Evolutionary conservation across 345 rosid genomes (phyloP).

Genomic region (Brassica carinata): DNA sequence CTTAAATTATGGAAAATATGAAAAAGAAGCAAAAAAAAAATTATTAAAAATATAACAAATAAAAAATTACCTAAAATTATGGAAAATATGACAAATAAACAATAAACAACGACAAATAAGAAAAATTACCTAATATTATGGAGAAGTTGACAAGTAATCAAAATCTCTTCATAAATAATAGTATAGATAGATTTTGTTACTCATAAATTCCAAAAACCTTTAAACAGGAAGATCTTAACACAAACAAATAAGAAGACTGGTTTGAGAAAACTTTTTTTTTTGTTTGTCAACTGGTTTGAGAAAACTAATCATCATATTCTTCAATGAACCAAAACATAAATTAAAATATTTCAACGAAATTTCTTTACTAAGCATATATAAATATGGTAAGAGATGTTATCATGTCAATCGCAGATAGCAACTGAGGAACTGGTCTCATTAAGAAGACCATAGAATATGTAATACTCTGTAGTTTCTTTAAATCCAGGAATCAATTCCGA

Average conservation of each 20-base stretch:
- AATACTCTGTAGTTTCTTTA: slow-evolving; percentile 60
- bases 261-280: background rate
- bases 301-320: background rate
- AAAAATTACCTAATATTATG: too few species aligned
- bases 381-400: background rate
- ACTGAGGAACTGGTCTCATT: slow-evolving; percentile 61
- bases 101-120: too few species aligned
- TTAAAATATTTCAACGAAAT: background rate
- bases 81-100: too few species aligned
- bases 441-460: slow-evolving; percentile 57
- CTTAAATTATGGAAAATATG: too few species aligned
- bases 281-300: background rate
- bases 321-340: background rate
- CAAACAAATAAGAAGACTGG: slow-evolving; percentile 4
- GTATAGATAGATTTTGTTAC: background rate
- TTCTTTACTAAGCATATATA: background rate
- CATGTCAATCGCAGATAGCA: slow-evolving; percentile 30
- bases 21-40: too few species aligned
- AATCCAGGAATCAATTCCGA: slow-evolving; percentile 78
- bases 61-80: too few species aligned
- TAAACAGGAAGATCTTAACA: background rate
- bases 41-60: too few species aligned
- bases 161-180: too few species aligned
- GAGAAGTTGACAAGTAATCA: too few species aligned
- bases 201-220: background rate